Evolutionary conservation across 1,284 basidiomycete species (phyloP).

Genomic region (Cryptococcus jaspeensis): DNA sequence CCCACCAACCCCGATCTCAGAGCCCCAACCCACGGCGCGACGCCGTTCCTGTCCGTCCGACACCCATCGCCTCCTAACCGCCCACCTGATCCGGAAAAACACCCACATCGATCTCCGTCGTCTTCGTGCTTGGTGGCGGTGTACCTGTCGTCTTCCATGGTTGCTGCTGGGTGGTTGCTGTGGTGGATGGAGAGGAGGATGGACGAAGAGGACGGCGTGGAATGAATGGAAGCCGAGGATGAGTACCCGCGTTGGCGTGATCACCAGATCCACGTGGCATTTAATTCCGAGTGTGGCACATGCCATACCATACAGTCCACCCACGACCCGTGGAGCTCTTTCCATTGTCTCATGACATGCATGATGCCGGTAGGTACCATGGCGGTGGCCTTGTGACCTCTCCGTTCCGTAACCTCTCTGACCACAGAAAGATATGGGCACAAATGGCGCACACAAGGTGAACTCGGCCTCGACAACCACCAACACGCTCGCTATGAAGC

Average conservation of each 20-base stretch:
- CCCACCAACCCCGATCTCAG: background rate
- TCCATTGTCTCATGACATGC: no score
- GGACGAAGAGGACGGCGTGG: background rate
- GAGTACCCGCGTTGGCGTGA: background rate
- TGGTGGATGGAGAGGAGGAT: background rate
- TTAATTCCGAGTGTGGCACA: constrained; percentile 3
- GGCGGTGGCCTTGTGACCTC: no score
- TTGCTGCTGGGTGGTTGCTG: background rate
- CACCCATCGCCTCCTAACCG: background rate
- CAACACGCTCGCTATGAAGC: no score
- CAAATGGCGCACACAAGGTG: no score
- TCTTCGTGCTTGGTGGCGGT: constrained; percentile 25
- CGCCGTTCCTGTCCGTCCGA: constrained; percentile 1
- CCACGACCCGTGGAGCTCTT: no score
- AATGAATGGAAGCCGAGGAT: background rate
- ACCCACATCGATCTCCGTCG: constrained; percentile 32
- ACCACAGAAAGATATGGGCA: no score
- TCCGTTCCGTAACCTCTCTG: no score
- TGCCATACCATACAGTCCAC: background rate
- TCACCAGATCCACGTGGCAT: background rate
- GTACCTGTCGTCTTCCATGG: constrained; percentile 41
- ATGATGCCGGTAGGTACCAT: no score
- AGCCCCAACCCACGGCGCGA: background rate
- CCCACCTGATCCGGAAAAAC: constrained; percentile 10
- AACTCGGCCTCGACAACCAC: no score